Evolutionary conservation across 352 stramenopile genomes (phyloP), one percentile per base, ranked within the genome.

Genomic region (Elongisporangium prolatum): DNA sequence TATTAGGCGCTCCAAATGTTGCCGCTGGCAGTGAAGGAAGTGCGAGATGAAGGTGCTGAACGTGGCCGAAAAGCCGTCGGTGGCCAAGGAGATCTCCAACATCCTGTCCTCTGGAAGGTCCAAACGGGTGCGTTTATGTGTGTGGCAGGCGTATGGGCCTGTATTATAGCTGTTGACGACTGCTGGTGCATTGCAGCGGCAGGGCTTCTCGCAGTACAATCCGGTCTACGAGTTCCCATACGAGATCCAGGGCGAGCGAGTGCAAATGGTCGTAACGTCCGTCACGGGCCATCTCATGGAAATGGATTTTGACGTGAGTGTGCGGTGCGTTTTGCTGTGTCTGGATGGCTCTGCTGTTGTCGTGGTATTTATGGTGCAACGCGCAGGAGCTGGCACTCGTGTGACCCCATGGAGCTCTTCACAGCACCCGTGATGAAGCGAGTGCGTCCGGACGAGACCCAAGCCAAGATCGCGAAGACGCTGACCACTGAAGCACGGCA

Each of bases 1-100:
- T 18, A 64, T 54, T 21, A 13, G 1, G 3, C 21, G 17, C 13
- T 21, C 16, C n/a, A 13, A 21, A 64, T 69, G 60, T 68, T 63
- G 59, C 65, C 54, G 57, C 28, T 40, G 28, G 54, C 58, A 50
- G n/a, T 49, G 21, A 9, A 21, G 28, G 22, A 51, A 52, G 38
- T 21, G 54, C 28, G 17, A 9, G 37, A 95, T 93, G 86, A 83
- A 80, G 34, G 86, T 93, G 64, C 85, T 99, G 17, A 99, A 99
- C 72, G 97, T 99, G 51, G 97, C 98, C 44, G 98, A 99, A 87
- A 99, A 99, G 82, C 97, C 97, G 49, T 98, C 91, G 16, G 97
- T 99, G 56, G 98, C 98, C 48, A 98, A 98, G 69, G 92, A 98
- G 54, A 91, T 99, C 63, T 86, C 97, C 54, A 65, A 74, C 63